Base-by-base conservation (phyloP, 2,329 filamentous ascomycete species). In the Boeremia lycopersici region DNA sequence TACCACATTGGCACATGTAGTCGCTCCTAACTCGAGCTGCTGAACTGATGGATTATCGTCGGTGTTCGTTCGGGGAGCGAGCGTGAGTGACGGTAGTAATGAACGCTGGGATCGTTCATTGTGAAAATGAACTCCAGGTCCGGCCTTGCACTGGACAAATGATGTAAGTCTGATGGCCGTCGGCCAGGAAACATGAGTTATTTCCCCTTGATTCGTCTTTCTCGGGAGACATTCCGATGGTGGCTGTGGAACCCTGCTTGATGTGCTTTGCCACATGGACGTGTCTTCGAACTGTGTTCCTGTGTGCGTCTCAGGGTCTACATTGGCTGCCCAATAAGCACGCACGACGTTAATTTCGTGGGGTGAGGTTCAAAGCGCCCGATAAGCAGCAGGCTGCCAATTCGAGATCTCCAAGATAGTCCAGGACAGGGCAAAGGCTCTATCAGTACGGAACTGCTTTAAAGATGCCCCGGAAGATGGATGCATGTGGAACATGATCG, bases 141-240 rank as follows among this genome's bases (percentile, higher is more conserved):
- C 40, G 40, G 31, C 9, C 39, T 54, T 52, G 54, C 49, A 56
- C 53, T 59, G 58, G 43, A 58, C 63, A 55, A 53, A 59, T 57
- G 34, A 61, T 61, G 56, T 65, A 62, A 52, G 62, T 57, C 48
- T 23, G 28, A 50, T 67, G 59, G 67, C 63, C 66, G 66, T 38
- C 63, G 65, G 66, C 64, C 34, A 45, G 44, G 53, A 31, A 25
- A 50, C 29, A 10, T 50, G 52, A 50, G 49, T 30, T 36, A 49
- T 38, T 48, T 53, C 42, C 19, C 19, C 46, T 48, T 52, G 58
- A 60, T 56, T 51, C 45, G 54, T 46, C 30, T 41, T 52, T 12
- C 35, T 35, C 28, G 44, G 47, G 29, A 46, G 38, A 46, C 47
- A 58, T 53, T 60, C 54, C 47, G 52, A 45, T 54, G 33, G 45